These are phyloP conservation scores for Hypoxylon sp. DNA, from an alignment of 2,329 filamentous ascomycete species.

Conservation along the genomic window DNA sequence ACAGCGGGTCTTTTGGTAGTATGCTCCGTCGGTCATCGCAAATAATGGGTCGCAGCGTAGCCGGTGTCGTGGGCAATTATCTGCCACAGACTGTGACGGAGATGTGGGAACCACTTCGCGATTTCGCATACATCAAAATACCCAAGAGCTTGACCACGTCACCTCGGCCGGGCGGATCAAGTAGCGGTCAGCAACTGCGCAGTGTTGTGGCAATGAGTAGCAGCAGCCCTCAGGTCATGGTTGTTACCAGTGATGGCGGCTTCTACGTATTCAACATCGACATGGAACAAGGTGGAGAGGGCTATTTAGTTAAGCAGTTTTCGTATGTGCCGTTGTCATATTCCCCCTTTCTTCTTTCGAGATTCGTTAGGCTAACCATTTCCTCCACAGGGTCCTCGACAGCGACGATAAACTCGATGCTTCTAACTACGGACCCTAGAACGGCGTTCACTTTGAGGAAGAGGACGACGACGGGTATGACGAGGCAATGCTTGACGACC, in stretches of 20 bases:
- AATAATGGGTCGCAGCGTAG: constrained; percentile 89
- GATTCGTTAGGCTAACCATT: constrained; percentile 25
- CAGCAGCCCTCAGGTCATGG: constrained; percentile 95
- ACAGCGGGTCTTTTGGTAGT: constrained; percentile 85
- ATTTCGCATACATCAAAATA: constrained; percentile 97
- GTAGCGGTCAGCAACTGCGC: constrained; percentile 67
- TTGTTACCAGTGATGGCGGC: constrained; percentile 93
- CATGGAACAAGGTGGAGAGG: constrained; percentile 93
- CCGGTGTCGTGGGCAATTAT: constrained; percentile 90
- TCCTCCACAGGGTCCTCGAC: constrained; percentile 62
- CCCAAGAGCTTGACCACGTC: constrained; percentile 68
- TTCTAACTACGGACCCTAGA: constrained; percentile 60
- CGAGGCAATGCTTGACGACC: background rate
- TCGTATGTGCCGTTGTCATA: constrained; percentile 72
- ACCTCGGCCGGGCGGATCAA: constrained; percentile 44
- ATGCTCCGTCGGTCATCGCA: constrained; percentile 96
- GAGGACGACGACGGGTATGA: constrained; percentile 4
- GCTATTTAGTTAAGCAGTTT: constrained; percentile 89
- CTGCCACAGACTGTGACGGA: constrained; percentile 93
- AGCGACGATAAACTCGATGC: constrained; percentile 67
- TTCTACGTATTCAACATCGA: constrained; percentile 98
- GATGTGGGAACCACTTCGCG: constrained; percentile 95
- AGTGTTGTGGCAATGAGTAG: constrained; percentile 99
- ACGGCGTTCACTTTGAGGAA: background rate
- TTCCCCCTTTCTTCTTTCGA: constrained; percentile 4